Base-by-base conservation (phyloP, 805 yeast genomes). In the Candida sonorensis region DNA sequence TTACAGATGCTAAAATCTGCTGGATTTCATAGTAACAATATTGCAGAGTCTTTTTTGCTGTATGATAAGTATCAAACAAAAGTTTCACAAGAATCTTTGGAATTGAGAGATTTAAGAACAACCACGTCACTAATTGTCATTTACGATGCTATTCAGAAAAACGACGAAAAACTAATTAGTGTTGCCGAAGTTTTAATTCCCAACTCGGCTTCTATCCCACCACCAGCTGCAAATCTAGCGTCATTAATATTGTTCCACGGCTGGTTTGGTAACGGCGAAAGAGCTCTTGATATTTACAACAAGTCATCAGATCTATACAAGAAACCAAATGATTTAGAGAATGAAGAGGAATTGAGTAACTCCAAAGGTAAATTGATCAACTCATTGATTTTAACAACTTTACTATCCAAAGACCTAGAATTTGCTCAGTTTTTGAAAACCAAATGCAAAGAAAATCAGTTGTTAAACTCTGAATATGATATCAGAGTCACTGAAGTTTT, bases 221-320 rank as follows among this genome's bases (percentile, higher is more conserved):
- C 58, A 7, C 50, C 54, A 2, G 45, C 53, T 1, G 34, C 33
- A 6, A 51, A 48, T 13, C 16, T 47, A 6, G 51, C 57, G 3
- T 42, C 53, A 0, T 34, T 51, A 8, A 35, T 58, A 7, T 19
- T 57, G 7, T 41, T 35, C 11, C 40, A 52, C 24, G 52, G 53
- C 5, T 57, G 52, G 51, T 41, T 53, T 26, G 59, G 57, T 2
- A 34, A 48, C 17, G 34, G 39, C 0, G 57, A 55, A n/a, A 38
- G 39, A 7, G 46, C 62, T 2, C 35, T 60, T 19, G 57, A 58
- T 15, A 40, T 54, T 6, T 60, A 57, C 42, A 60, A 60, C 32
- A 34, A 42, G 16, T 36, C 56, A 7, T 34, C 53, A 13, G 42
- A 48, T 19, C 13, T 44, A 6, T 44, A 29, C 41, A 23, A 41